Percentiles rank a stretch among this genome's conserved stretches.
phyloP scores from a whole-genome alignment of 352 stramenopile species.

The Phytophthora podocarpi region DNA sequence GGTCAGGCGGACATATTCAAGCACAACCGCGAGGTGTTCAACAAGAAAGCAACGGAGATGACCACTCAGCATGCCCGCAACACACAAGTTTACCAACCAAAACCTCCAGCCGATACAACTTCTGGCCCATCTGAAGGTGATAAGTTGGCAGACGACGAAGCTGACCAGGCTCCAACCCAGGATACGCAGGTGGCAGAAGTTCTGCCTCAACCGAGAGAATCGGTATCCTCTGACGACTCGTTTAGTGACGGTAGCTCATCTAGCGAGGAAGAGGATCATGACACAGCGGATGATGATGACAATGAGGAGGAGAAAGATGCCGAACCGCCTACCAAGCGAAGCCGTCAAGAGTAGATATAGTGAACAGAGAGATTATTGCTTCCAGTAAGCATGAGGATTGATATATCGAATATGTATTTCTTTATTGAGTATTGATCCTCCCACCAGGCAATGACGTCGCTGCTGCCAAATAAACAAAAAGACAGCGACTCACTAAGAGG shows the following conservation, averaged over 20 bases:
- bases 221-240: slow-evolving; percentile 39
- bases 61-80: slow-evolving; percentile 54
- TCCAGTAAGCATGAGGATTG: background rate
- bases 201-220: slow-evolving; percentile 18
- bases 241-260: slow-evolving; percentile 50
- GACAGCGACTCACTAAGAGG: too few species aligned
- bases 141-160: slow-evolving; percentile 1
- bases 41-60: slow-evolving; percentile 64
- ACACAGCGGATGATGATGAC: background rate
- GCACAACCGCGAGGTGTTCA: slow-evolving; percentile 77
- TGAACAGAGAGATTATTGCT: background rate
- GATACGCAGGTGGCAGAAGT: slow-evolving; percentile 18
- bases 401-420: too few species aligned
- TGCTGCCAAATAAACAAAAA: too few species aligned
- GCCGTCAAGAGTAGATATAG: slow-evolving; percentile 31
- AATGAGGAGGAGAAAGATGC: slow-evolving; percentile 5
- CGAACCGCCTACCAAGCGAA: slow-evolving; percentile 31
- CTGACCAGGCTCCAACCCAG: slow-evolving; percentile 15
- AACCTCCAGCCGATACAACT: background rate
- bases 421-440: background rate
- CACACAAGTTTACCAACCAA: slow-evolving; percentile 10
- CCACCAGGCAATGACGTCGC: too few species aligned
- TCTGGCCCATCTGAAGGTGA: background rate
- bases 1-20: slow-evolving; percentile 80
- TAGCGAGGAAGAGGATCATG: slow-evolving; percentile 43